phyloP scores from a whole-genome alignment of 73 alveolate genomes.

The Symbiodinium natans region DNA sequence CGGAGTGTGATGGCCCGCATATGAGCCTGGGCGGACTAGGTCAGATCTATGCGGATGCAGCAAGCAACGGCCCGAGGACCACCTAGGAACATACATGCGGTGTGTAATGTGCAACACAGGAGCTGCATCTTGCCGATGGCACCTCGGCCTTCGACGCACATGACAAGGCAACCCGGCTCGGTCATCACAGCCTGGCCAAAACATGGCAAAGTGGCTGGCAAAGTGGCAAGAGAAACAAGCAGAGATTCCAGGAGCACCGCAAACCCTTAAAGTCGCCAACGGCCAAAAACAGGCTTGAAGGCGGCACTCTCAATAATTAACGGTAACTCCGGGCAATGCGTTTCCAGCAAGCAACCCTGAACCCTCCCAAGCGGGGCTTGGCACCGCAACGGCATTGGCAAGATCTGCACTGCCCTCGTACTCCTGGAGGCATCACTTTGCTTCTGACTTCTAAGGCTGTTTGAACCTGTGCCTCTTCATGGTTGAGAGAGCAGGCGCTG shows the following conservation, averaged over 20 bases:
- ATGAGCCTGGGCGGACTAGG: conserved; percentile 95
- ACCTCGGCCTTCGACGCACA: conserved; percentile 72
- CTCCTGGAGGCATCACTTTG: conserved; percentile 4
- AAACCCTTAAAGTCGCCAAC: neutral
- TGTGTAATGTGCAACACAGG: neutral
- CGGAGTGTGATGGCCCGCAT: conserved; percentile 97
- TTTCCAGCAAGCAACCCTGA: neutral
- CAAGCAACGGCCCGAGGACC: neutral
- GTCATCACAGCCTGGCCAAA: neutral
- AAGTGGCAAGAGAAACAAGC: neutral
- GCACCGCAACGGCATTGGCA: neutral
- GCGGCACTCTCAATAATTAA: neutral
- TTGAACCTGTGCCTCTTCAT: too few species aligned
- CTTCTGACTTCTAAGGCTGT: neutral
- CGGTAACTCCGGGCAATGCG: neutral
- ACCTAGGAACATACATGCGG: neutral
- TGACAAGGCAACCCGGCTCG: neutral
- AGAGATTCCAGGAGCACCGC: neutral
- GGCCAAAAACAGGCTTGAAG: too few species aligned
- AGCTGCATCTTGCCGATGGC: conserved; percentile 83
- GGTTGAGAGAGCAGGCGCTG: too few species aligned
- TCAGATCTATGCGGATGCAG: neutral
- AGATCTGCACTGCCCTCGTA: conserved; percentile 47
- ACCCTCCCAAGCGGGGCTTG: neutral
- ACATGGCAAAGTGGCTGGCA: too few species aligned